Conservation (phyloP, 805 yeast species). For the Myxozyma neotropica region DNA sequence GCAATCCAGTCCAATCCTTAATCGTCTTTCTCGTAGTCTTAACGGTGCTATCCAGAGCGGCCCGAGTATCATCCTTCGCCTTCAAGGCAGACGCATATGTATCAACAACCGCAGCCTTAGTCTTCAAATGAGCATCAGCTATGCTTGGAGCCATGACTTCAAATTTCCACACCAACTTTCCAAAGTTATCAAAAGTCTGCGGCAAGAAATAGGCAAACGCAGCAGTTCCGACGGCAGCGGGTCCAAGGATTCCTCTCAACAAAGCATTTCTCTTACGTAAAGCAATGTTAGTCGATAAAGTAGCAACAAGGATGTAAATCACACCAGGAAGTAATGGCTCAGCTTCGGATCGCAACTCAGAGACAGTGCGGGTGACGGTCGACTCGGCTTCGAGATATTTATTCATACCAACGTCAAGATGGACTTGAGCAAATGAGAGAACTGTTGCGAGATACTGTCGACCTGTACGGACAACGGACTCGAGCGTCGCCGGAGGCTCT, state of each 20-base stretch:
- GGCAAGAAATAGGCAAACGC: slow-evolving; percentile 76
- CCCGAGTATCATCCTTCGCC: slow-evolving; percentile 48
- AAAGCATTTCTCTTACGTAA: slow-evolving; percentile 67
- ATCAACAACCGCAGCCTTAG: slow-evolving; percentile 51
- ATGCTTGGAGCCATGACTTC: slow-evolving; percentile 55
- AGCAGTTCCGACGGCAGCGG: slow-evolving; percentile 60
- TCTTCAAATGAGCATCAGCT: slow-evolving; percentile 61
- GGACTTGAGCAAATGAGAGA: slow-evolving; percentile 13
- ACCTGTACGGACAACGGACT: slow-evolving; percentile 14
- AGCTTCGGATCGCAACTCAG: slow-evolving; percentile 61
- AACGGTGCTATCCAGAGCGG: slow-evolving; percentile 44
- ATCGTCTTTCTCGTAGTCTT: slow-evolving; percentile 47
- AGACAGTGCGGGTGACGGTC: slow-evolving; percentile 61
- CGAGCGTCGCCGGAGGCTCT: slow-evolving; percentile 28
- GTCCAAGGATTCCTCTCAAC: slow-evolving; percentile 54
- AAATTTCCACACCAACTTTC: slow-evolving; percentile 57
- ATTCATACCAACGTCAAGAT: slow-evolving; percentile 52
- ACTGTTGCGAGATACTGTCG: slow-evolving; percentile 42
- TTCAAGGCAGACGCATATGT: slow-evolving; percentile 3
- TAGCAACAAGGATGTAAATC: slow-evolving; percentile 67
- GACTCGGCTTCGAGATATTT: slow-evolving; percentile 63
- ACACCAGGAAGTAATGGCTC: slow-evolving; percentile 76
- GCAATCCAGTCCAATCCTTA: slow-evolving; percentile 66
- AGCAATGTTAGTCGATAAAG: slow-evolving; percentile 69
- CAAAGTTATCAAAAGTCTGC: slow-evolving; percentile 64